Conservation (phyloP, 1,139 yeast genomes). For the Protomyces lactucae-debilis region DNA sequence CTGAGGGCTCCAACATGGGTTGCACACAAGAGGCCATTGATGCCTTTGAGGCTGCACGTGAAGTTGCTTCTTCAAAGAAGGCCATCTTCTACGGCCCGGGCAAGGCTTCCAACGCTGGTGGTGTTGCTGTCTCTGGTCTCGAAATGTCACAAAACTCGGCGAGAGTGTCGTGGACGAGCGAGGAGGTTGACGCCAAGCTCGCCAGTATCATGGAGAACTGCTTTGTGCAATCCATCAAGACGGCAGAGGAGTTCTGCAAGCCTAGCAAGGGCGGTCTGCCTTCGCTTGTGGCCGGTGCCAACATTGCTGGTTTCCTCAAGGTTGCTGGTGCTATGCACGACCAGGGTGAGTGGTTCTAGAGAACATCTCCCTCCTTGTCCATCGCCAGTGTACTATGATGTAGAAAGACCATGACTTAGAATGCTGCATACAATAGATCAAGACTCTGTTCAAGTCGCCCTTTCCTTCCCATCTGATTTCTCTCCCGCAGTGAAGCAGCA, state of each 20-base stretch:
- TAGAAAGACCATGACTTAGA: too few species aligned
- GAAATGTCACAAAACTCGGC: conserved; percentile 99
- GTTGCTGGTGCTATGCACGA: conserved; percentile 98
- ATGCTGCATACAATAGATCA: too few species aligned
- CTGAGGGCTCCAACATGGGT: conserved; percentile 99
- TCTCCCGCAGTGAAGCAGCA: too few species aligned
- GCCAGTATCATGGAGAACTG: conserved; percentile 89
- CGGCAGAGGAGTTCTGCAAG: conserved; percentile 74
- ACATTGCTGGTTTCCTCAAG: conserved; percentile 97
- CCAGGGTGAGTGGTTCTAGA: conserved; percentile 71
- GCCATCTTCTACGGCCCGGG: conserved; percentile 99
- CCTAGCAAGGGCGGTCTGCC: conserved; percentile 68
- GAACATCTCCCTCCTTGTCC: too few species aligned
- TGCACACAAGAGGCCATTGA: conserved; percentile 95
- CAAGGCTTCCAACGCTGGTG: conserved; percentile 99
- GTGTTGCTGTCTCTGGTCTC: conserved; percentile 97
- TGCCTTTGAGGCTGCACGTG: conserved; percentile 65
- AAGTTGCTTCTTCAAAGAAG: conserved; percentile 31
- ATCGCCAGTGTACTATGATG: too few species aligned
- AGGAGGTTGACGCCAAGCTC: conserved; percentile 81
- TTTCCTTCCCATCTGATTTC: too few species aligned
- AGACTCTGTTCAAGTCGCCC: too few species aligned
- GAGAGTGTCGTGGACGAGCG: conserved; percentile 80
- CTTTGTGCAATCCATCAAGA: conserved; percentile 86
- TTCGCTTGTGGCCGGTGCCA: conserved; percentile 95